Base-by-base conservation (phyloP, 352 stramenopile species). In the Phytophthora lateralis region DNA sequence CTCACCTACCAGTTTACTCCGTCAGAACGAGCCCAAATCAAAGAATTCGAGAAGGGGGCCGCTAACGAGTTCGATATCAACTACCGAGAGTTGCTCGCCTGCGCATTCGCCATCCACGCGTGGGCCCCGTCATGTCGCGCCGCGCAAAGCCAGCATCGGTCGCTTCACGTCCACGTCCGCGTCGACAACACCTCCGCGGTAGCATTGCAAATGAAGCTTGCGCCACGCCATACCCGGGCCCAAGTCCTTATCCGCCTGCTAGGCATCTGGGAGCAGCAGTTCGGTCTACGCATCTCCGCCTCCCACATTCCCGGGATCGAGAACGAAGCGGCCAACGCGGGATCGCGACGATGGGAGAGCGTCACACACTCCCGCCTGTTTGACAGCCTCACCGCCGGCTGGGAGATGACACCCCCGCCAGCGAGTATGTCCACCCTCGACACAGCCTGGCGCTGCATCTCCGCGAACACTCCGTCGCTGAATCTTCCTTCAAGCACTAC, bases 141-240 rank as follows among this genome's bases (percentile, higher is more conserved):
- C n/a, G 15, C 5, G n/a, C n/a, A n/a, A n/a, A n/a, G n/a, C n/a
- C n/a, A n/a, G n/a, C n/a, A n/a, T n/a, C n/a, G n/a, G n/a, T n/a
- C n/a, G 17, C 17, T 49, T 8, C 63, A 68, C 29, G 42, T 63
- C 0, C 50, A 60, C 4, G 60, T 72, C 35, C 35, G 15, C 35
- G 6, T 18, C 12, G 35, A 71, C 42, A 71, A 67, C 42, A 58
- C 47, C 0, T 71, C 52, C 0, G 49, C 37, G 0, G 17, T 66
- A 6, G 30, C 55, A 0, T 66, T 44, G 63, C 55, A 66, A 12
- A 9, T 26, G 0, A 45, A 50, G 2, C 29, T 66, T 12, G 27
- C 18, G 4, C 51, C 41, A 4, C 27, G 14, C 9, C 63, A 71
- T 12, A 37, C 27, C 0, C 48, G 54, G 1, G 42, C 61, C 1